phyloP scores from a whole-genome alignment of 257 asterid genomes.

The Capsicum chinense region DNA sequence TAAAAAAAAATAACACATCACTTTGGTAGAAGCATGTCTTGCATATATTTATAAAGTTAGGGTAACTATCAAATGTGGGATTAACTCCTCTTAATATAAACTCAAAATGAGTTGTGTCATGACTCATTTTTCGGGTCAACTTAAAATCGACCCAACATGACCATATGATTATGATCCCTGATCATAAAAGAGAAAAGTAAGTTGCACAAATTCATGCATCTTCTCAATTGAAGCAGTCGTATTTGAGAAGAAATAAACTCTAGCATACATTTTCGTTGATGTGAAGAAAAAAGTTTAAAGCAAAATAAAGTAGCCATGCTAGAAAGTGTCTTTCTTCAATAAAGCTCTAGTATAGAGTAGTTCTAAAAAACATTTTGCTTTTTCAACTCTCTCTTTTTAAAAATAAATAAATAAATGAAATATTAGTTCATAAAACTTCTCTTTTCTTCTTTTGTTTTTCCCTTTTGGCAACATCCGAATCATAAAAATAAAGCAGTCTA shows the following conservation, averaged over 20 bases:
- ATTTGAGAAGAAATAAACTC: not conserved
- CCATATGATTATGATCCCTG: not conserved
- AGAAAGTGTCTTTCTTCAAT: slow-evolving; percentile 23
- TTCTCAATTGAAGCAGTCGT: not conserved
- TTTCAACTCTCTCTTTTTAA: not conserved
- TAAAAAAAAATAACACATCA: no score
- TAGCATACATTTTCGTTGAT: not conserved
- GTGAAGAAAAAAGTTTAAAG: not conserved
- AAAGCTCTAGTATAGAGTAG: not conserved
- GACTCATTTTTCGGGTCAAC: not conserved
- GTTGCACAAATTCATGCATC: not conserved
- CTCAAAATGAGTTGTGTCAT: not conserved
- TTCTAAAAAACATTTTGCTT: not conserved
- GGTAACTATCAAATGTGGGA: no score
- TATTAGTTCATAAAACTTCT: not conserved
- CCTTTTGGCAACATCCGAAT: not conserved
- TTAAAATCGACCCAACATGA: not conserved
- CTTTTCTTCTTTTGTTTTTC: not conserved
- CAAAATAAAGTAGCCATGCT: slow-evolving; percentile 14
- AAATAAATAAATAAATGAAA: not conserved
- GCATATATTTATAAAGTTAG: no score
- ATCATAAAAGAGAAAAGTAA: not conserved
- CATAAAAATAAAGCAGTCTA: not conserved
- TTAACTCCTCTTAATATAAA: not conserved
- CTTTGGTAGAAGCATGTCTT: no score